These are phyloP conservation scores for Aurantiochytrium sp. DNA, from an alignment of 108 stramenopile genomes.

Conservation along the genomic window DNA sequence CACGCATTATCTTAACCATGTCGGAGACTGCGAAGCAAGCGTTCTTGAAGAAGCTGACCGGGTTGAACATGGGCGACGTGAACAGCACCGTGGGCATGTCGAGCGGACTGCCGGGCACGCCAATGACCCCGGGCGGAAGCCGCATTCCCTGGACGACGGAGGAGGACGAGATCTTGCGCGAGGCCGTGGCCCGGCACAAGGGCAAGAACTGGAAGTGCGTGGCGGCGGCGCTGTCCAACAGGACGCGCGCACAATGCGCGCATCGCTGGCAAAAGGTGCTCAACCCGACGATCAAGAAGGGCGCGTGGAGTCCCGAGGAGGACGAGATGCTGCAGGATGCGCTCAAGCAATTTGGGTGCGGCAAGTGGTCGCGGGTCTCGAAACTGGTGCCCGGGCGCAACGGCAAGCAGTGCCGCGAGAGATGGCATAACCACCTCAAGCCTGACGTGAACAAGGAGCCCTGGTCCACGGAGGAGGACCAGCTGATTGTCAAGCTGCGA, in stretches of 20 bases:
- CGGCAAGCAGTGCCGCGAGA: conserved; percentile 53
- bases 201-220: conserved; percentile 85
- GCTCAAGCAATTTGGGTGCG: not conserved
- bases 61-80: not conserved
- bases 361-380: conserved; percentile 39
- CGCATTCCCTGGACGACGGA: conserved; percentile 57
- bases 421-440: conserved; percentile 50
- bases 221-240: conserved; percentile 68
- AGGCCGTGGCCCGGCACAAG: conserved; percentile 52
- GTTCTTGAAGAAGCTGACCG: not conserved
- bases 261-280: conserved; percentile 48
- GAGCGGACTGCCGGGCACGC: not conserved
- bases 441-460: conserved; percentile 39
- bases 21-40: not conserved
- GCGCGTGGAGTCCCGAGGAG: conserved; percentile 37
- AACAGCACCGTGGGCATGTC: not conserved
- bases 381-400: conserved; percentile 38
- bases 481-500: conserved; percentile 31
- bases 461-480: conserved; percentile 48
- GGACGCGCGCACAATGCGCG: conserved; percentile 44
- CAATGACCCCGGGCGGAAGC: not conserved
- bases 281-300: conserved; percentile 42
- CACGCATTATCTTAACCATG: not conserved
- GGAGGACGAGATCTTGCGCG: conserved; percentile 66
- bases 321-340: conserved; percentile 28